Evolutionary conservation across 371 early-diverging fungal species (phyloP), one percentile per base, ranked within the genome.

Genomic region (Mucor saturninus): DNA sequence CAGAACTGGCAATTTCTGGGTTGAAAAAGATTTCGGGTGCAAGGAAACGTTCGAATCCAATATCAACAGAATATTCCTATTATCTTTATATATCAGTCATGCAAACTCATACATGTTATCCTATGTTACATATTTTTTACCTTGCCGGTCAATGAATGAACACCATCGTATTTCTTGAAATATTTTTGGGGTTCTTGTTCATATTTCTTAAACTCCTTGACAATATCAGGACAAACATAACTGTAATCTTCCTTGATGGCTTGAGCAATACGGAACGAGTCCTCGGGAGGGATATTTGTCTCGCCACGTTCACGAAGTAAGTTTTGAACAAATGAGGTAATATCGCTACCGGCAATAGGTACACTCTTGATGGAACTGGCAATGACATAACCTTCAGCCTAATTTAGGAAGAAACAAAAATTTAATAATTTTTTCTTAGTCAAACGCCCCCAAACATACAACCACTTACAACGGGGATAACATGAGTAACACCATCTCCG

Each of bases 1-100:
- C 98, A n/a, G 95, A 91, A 82, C 91, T 91, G 42, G 93, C 93
- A 64, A 98, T 94, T 75, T 98, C 98, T 31, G 98, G 98, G 73
- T 96, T 97, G 83, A 98, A 98, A 81, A 98, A 98, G 79, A 97
- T 93, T 71, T 98, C 98, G 21, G 98, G 98, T 21, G 96, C 98
- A 68, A 98, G 83, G 87, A 98, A 98, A 61, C 98, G 94, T 71
- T 98, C 98, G 70, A 92, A 97, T 53, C 98, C 98, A 66, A 98
- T 94, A 82, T 97, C 97, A 15, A 98, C 94, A 28, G 83, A 83
- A 73, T 95, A 96, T 15, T 89, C 80, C 91, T 94, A 70, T 54
- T 30, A 21, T 43, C 5, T 52, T 39, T 42, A 39, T 38, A n/a
- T 15, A 38, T 38, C 4, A 54, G 37, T 38, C 28, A 28, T 21